These are phyloP conservation scores for Simmondsia chinensis DNA, from an alignment of 148 eudicot species.

Conservation along the genomic window DNA sequence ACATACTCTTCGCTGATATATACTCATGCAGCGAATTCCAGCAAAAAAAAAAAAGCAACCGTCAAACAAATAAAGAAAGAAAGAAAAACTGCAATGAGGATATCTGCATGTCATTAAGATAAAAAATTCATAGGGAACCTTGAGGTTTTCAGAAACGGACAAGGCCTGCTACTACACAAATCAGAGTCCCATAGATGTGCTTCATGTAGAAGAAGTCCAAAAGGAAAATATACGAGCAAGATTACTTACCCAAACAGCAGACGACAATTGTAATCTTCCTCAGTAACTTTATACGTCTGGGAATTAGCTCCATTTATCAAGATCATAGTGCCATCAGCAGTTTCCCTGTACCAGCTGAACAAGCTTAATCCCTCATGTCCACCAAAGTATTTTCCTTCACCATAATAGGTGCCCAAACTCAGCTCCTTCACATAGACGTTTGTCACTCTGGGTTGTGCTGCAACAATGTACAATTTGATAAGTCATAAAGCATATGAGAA, in stretches of 20 bases:
- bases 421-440: constrained; percentile 45
- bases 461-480: constrained; percentile 11
- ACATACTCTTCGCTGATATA: too few species aligned
- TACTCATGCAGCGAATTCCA: too few species aligned
- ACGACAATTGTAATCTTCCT: constrained; percentile 78
- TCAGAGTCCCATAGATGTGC: background rate
- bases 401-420: constrained; percentile 42
- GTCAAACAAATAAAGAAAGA: too few species aligned
- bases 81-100: too few species aligned
- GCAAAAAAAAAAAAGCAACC: too few species aligned
- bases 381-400: constrained; percentile 94
- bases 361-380: constrained; percentile 87
- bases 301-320: constrained; percentile 64
- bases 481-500: too few species aligned
- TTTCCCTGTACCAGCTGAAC: constrained; percentile 91
- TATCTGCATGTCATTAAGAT: too few species aligned
- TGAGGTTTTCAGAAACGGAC: too few species aligned
- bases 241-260: constrained; percentile 78
- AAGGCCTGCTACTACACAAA: too few species aligned
- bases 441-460: constrained; percentile 78
- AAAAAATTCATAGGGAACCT: too few species aligned
- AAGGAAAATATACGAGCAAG: constrained; percentile 1
- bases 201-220: background rate
- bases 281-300: constrained; percentile 75
- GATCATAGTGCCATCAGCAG: constrained; percentile 50